Evolutionary conservation across 1,139 yeast species (phyloP).

Genomic region (Scheffersomyces insectosa): DNA sequence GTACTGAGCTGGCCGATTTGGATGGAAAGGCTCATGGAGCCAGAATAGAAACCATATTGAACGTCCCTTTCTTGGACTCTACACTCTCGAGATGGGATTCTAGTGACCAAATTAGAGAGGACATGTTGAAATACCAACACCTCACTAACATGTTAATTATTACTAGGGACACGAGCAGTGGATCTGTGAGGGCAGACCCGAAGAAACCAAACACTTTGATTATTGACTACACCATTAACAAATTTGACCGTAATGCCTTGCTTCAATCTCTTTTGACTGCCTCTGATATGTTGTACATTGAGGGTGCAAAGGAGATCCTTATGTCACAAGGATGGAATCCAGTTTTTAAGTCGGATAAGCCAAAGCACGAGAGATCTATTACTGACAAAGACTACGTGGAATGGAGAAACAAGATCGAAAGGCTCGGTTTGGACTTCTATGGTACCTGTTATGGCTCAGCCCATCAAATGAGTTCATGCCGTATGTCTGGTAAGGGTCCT

Average conservation of each 20-base stretch:
- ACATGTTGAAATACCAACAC: conserved; percentile 41
- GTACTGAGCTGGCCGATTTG: conserved; percentile 49
- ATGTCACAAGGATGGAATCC: conserved; percentile 42
- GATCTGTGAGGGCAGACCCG: conserved; percentile 39
- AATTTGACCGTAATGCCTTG: conserved; percentile 47
- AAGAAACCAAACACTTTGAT: conserved; percentile 36
- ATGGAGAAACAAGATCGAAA: conserved; percentile 41
- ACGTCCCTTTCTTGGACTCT: conserved; percentile 44
- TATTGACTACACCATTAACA: conserved; percentile 43
- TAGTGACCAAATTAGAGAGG: conserved; percentile 35
- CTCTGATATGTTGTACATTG: conserved; percentile 51
- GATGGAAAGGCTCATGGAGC: conserved; percentile 63
- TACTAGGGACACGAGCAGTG: conserved; percentile 49
- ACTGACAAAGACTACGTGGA: conserved; percentile 46
- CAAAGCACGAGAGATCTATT: conserved; percentile 42
- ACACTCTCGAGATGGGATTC: conserved; percentile 47
- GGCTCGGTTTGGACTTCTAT: conserved; percentile 27
- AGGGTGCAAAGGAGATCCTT: conserved; percentile 51
- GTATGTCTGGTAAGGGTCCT: conserved; percentile 55
- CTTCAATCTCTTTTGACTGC: conserved; percentile 40
- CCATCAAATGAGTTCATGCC: conserved; percentile 62
- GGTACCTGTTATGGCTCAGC: conserved; percentile 51
- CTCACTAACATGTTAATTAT: conserved; percentile 46
- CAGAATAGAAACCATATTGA: conserved; percentile 52
- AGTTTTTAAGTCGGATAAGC: conserved; percentile 39